Evolutionary conservation across 2,329 filamentous ascomycete genomes (phyloP).

Genomic region (Mycosphaerelloides madeirae): DNA sequence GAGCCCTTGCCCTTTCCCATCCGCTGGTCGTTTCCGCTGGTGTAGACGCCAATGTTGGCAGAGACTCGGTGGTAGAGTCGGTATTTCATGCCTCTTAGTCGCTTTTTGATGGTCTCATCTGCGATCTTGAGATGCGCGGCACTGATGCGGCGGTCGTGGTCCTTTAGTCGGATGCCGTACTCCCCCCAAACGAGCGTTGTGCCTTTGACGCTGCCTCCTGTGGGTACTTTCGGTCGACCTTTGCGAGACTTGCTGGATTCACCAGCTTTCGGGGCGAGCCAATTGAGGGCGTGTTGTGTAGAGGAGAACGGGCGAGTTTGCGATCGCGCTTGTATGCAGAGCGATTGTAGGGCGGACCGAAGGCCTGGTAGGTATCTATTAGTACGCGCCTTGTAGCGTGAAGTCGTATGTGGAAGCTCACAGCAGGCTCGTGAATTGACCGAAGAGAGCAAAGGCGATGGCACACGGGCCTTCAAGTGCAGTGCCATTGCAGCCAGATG

Average conservation of each 20-base stretch:
- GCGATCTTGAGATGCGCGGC: constrained; percentile 82
- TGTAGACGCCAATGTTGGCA: constrained; percentile 92
- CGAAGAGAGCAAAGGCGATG: constrained; percentile 23
- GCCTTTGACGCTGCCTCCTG: constrained; percentile 83
- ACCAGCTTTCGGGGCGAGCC: constrained; percentile 75
- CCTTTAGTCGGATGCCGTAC: constrained; percentile 87
- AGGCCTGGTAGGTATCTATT: constrained; percentile 36
- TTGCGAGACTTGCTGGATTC: constrained; percentile 86
- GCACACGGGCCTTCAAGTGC: constrained; percentile 2
- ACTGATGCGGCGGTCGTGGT: constrained; percentile 87
- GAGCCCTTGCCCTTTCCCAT: constrained; percentile 99
- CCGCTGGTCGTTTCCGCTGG: constrained; percentile 91
- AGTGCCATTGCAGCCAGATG: neutral
- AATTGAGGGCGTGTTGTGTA: constrained; percentile 49
- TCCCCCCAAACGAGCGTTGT: constrained; percentile 96
- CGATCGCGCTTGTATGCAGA: constrained; percentile 20
- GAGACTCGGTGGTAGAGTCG: constrained; percentile 84
- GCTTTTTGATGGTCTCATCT: constrained; percentile 85
- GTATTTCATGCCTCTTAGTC: constrained; percentile 86
- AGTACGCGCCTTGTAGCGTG: neutral
- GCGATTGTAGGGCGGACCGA: constrained; percentile 25
- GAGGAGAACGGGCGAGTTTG: constrained; percentile 26
- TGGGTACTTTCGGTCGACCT: constrained; percentile 80
- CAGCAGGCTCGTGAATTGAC: constrained; percentile 28
- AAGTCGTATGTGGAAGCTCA: constrained; percentile 8